phyloP scores from a whole-genome alignment of 352 stramenopile genomes.

The Thalassiosira ordinaria region DNA sequence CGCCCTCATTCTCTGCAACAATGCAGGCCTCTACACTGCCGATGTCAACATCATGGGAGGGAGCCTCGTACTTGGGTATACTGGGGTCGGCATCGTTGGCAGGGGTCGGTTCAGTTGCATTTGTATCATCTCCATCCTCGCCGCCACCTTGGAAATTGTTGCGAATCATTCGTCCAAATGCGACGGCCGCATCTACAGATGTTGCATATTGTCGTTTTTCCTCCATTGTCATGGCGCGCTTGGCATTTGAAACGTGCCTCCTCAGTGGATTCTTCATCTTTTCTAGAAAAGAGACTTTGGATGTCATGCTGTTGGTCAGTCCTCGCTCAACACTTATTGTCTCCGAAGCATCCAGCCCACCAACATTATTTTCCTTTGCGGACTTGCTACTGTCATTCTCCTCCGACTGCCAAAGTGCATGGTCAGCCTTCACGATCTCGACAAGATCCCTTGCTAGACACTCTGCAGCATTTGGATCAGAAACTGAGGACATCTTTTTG shows the following conservation, averaged over 20 bases:
- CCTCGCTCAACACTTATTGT: neutral
- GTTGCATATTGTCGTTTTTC: constrained; percentile 42
- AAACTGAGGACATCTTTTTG: constrained; percentile 22
- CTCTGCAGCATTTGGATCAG: constrained; percentile 24
- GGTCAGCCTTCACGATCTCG: constrained; percentile 61
- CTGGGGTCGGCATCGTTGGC: neutral
- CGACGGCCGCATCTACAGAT: constrained; percentile 47
- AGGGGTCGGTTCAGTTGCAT: neutral
- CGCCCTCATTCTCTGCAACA: constrained; percentile 53
- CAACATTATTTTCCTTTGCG: constrained; percentile 16
- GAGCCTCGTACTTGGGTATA: constrained; percentile 27
- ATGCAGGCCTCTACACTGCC: constrained; percentile 38
- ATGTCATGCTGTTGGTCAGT: neutral
- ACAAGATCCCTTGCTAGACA: constrained; percentile 54
- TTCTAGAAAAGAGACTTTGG: constrained; percentile 10
- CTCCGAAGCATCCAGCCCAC: constrained; percentile 2
- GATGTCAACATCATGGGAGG: constrained; percentile 33
- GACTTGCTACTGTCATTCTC: constrained; percentile 20
- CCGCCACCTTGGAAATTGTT: constrained; percentile 17
- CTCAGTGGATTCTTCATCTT: constrained; percentile 26
- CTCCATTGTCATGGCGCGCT: no score
- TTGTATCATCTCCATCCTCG: constrained; percentile 10
- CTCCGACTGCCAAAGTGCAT: constrained; percentile 39
- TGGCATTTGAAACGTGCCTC: neutral
- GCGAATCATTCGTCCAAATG: constrained; percentile 58